Evolutionary conservation across 169 alveolate species (phyloP).

Genomic region (Amoebophrya sp.): DNA sequence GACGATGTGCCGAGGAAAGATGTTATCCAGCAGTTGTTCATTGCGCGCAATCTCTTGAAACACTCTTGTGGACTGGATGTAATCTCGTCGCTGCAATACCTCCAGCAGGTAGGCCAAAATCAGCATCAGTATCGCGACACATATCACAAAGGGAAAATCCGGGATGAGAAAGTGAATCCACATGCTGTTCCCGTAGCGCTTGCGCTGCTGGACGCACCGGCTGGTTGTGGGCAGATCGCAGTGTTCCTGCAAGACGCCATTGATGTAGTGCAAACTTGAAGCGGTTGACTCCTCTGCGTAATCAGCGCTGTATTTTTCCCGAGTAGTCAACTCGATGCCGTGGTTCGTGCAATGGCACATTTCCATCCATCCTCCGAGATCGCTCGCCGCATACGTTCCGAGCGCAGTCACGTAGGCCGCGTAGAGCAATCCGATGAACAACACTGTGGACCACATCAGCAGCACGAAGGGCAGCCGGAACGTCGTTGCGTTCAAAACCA

Average conservation of each 20-base stretch:
- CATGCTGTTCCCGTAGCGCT: not conserved
- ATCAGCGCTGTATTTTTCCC: too few species aligned
- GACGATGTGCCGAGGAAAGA: not conserved
- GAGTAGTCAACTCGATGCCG: too few species aligned
- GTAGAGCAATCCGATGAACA: not conserved
- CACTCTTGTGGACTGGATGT: not conserved
- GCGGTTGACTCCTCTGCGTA: too few species aligned
- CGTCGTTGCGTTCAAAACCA: not conserved
- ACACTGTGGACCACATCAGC: not conserved
- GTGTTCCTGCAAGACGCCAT: too few species aligned
- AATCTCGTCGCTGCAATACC: not conserved
- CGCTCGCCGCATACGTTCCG: not conserved
- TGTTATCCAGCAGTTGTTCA: not conserved
- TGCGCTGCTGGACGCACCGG: not conserved
- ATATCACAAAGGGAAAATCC: not conserved
- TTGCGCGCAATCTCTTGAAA: not conserved
- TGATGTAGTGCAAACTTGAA: too few species aligned
- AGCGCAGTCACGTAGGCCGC: not conserved
- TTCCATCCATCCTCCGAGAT: not conserved
- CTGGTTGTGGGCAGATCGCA: not conserved
- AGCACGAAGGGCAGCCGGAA: not conserved
- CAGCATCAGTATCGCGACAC: not conserved
- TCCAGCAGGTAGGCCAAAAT: not conserved
- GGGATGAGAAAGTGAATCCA: not conserved
- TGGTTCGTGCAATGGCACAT: not conserved